Evolutionary conservation across 2,329 filamentous ascomycete genomes (phyloP), one percentile per base, ranked within the genome.

Genomic region (Aspergillus sp.): DNA sequence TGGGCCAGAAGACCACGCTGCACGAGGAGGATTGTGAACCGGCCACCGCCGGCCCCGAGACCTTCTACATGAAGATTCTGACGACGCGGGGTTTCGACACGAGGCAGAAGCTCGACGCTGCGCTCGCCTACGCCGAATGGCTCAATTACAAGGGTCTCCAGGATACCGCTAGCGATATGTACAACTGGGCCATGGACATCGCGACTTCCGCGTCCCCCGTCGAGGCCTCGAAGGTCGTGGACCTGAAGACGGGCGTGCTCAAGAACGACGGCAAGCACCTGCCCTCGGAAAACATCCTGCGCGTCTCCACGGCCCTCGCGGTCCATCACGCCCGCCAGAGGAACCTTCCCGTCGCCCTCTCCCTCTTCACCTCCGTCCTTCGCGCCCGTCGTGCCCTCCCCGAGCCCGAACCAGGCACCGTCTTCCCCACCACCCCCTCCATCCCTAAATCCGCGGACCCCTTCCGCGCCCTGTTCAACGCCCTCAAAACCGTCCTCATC

Each of bases 341-440:
- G 18, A 84, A 92, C 65, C 71, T 92, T 18, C 76, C 85, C 6
- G 77, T 82, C 4, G 91, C 94, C 1, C 83, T 98, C 1, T 91
- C 94, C 2, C 90, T 96, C 54, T 90, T 96, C 69, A 82, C 96
- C 46, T 96, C 92, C 29, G 81, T 96, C 49, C 86, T 98, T 11
- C 87, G 91, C 64, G 90, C 92, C 9, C 87, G 92, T 24, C 87
- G 90, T 20, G 75, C 75, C 46, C 75, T 87, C 68, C 70, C 87
- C 78, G 51, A 82, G 9, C 68, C 74, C 16, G 74, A 74, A 0
- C 62, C 64, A 46, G 63, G 53, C 26, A 57, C 73, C 3, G 63
- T 66, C 20, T 59, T 71, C 1, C 58, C 73, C 12, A 69, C 67
- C 20, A 65, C 70, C 11, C 57, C 74, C 6, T 46, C 62, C 6